phyloP scores from a whole-genome alignment of 73 alveolate genomes.

The Blepharisma stoltei region DNA sequence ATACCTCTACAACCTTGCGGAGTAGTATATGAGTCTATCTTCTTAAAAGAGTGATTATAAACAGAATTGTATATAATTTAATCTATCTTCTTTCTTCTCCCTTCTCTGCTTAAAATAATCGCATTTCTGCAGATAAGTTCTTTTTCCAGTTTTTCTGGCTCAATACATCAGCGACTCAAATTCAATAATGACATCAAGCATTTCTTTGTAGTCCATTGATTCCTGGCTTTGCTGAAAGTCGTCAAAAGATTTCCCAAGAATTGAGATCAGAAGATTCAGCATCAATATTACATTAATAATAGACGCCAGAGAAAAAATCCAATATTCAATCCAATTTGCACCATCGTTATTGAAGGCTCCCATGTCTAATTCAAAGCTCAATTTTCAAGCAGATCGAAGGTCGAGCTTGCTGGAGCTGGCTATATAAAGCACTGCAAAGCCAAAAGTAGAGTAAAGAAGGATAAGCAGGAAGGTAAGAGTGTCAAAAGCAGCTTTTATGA shows the following conservation, averaged over 20 bases:
- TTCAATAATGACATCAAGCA: conserved; percentile 5
- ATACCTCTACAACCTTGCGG: no score
- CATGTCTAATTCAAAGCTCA: no score
- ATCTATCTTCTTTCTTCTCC: no score
- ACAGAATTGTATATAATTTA: no score
- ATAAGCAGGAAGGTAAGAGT: not conserved
- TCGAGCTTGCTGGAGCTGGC: not conserved
- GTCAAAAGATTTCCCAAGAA: conserved; percentile 22
- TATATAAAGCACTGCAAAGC: not conserved
- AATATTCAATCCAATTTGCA: not conserved
- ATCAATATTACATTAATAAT: conserved; percentile 8
- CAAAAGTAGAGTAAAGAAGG: not conserved
- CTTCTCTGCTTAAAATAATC: no score
- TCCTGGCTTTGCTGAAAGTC: not conserved
- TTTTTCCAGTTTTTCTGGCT: no score
- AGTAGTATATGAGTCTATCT: no score
- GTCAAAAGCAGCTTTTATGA: not conserved
- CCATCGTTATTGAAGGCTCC: no score
- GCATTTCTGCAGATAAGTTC: no score
- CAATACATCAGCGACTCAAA: not conserved
- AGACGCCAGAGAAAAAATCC: not conserved
- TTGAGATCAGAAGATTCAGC: conserved; percentile 19
- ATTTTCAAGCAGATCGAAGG: not conserved
- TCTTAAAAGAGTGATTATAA: no score
- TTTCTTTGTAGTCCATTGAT: not conserved